phyloP scores from a whole-genome alignment of 768 basidiomycete genomes.

The Suillus plorans region DNA sequence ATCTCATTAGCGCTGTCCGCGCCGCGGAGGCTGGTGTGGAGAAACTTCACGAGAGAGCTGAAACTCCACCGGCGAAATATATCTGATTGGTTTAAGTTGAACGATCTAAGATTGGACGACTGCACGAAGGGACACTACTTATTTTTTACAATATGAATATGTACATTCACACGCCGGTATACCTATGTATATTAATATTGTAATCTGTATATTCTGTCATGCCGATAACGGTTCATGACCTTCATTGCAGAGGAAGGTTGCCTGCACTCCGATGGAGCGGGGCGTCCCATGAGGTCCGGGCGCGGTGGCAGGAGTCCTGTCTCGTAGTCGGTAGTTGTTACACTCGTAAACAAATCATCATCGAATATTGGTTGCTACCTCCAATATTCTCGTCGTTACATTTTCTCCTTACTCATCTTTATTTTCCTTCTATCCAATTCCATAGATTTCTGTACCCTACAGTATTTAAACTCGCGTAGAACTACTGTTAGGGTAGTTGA shows the following conservation, averaged over 20 bases:
- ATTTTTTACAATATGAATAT: neutral
- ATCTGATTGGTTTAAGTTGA: neutral
- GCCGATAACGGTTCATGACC: neutral
- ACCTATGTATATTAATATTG: neutral
- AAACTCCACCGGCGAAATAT: neutral
- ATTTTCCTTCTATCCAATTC: no score
- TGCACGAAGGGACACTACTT: neutral
- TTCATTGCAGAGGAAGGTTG: neutral
- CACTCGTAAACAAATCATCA: no score
- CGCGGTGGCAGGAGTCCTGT: no score
- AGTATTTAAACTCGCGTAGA: no score
- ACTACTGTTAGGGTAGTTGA: no score
- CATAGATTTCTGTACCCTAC: no score
- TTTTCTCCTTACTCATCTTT: no score
- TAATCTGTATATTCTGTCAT: neutral
- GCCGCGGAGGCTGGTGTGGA: slow-evolving; percentile 55
- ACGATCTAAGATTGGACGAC: neutral
- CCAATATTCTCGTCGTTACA: no score
- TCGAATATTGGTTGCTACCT: no score
- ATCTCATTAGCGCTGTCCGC: slow-evolving; percentile 68
- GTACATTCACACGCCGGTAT: neutral
- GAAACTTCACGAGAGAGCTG: neutral
- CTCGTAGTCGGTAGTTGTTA: no score
- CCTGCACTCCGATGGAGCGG: no score
- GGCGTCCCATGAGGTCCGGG: no score